Evolutionary conservation across 768 basidiomycete species (phyloP), one percentile per base, ranked within the genome.

Genomic region (Scleroderma citrinum): DNA sequence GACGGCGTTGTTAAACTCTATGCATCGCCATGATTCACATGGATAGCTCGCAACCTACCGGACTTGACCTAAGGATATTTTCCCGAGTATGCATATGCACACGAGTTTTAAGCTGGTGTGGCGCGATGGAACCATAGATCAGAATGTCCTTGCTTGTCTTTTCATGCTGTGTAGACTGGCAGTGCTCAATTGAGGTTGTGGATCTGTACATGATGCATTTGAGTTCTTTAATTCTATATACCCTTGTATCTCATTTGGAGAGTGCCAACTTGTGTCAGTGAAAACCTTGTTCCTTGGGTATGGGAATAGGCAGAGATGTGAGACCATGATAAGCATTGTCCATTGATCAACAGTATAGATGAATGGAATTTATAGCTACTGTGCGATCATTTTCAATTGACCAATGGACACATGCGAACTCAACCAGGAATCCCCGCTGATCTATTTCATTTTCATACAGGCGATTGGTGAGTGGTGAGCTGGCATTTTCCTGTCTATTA

Each of bases 1-100:
- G 95, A 97, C 69, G 93, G 94, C 23, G 85, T 92, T 39, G 83
- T 97, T 52, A 92, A 92, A 68, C 73, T 97, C 23, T 96, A 89
- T 65, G 87, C 88, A 53, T 87, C 87, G 60, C 91, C 87, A 70
- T 90, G 75, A 75, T 69, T 52, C 51, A 34, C 17, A n/a, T n/a
- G n/a, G n/a, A n/a, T n/a, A 19, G 21, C 35, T 30, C 24, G 32
- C 51, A 44, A 29, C 36, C 49, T 47, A 46, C 31, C 41, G 21
- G 26, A 23, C 43, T 39, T 26, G 38, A 53, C 50, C 50, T 5
- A 29, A 35, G 26, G 26, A 29, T 39, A 5, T 39, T 3, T 19
- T 21, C 20, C n/a, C n/a, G n/a, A n/a, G n/a, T 30, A 45, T 46
- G 10, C 31, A 7, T 26, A 17, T 35, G 36, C 29, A 38, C 35